Base-by-base conservation (phyloP, 345 rosid genomes). In the Bruguiera parviflora region DNA sequence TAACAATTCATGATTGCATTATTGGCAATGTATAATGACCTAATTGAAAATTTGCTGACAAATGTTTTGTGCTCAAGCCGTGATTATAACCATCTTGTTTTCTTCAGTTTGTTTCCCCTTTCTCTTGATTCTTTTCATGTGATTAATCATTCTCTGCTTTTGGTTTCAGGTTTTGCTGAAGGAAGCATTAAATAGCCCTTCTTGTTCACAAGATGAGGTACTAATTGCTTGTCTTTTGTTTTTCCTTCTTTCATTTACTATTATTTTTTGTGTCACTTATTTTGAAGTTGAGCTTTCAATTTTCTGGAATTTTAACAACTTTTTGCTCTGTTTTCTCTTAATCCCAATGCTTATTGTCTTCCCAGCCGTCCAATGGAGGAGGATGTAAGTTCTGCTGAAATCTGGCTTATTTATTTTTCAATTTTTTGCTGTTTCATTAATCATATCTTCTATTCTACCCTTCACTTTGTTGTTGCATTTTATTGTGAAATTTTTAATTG, bases 361-460 rank as follows among this genome's bases (percentile, higher is more conserved):
- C 51, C 19, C 47, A 72, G 75, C 57, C 70, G 70, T 52, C 70
- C 75, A 58, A 72, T 58, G 70, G 75, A 72, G 37, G 75, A 65
- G 58, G 75, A 65, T n/a, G 75, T 65, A 65, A 72, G 59, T 24
- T 65, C 16, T 32, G 2, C 59, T 56, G 31, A 24, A 24, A 8
- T 56, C 28, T 56, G 5, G 13, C 19, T 22, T 15, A 24, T 55
- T 11, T 55, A 25, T 8, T 16, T 8, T 27, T 27, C 28, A 5
- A 9, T 21, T 3, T 55, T 55, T 55, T n/a, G 58, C 59, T 22
- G 28, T 55, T 24, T 24, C 24, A 15, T 43, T 43, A 16, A 56
- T 24, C 16, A 21, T 56, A 9, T 24, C 4, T 21, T 8, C 5
- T 4, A 13, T 24, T 4, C 5, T 24, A 0, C 29, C 16, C 9